Percentiles rank a stretch among this genome's conserved stretches.
These are phyloP conservation scores for Vaccinium macrocarpon DNA, from an alignment of 148 eudicot genomes.

Conservation along the genomic window DNA sequence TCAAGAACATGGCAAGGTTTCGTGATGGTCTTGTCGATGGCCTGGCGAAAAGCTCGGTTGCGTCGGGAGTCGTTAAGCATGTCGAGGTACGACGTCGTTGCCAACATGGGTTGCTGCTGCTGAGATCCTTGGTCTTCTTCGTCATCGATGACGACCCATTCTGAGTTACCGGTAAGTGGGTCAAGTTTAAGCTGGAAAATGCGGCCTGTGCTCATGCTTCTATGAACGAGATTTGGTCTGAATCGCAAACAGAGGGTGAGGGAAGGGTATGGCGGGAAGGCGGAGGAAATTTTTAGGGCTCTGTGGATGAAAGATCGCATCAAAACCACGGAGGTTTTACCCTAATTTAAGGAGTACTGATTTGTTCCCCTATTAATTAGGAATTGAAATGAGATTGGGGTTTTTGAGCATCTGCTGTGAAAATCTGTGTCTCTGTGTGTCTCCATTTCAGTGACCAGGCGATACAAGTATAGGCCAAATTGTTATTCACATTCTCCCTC, in stretches of 20 bases:
- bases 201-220: constrained; percentile 41
- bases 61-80: constrained; percentile 75
- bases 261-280: not conserved
- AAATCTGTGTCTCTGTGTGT: too few species aligned
- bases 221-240: not conserved
- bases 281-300: constrained; percentile 11
- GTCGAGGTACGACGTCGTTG: constrained; percentile 76
- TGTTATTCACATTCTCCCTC: too few species aligned
- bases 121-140: constrained; percentile 25
- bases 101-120: constrained; percentile 37
- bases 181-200: constrained; percentile 73
- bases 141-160: constrained; percentile 73
- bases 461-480: too few species aligned
- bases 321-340: not conserved
- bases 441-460: too few species aligned
- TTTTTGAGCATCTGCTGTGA: too few species aligned
- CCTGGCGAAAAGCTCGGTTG: constrained; percentile 61
- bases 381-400: too few species aligned
- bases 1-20: constrained; percentile 74
- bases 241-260: constrained; percentile 13
- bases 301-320: not conserved
- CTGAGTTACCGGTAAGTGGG: constrained; percentile 74
- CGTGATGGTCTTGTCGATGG: constrained; percentile 66
- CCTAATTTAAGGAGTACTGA: too few species aligned
- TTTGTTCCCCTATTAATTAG: too few species aligned